Percentiles rank a stretch among this genome's conserved stretches.
Conservation (phyloP, 805 yeast genomes). For the Wickerhamomyces silvicola region DNA sequence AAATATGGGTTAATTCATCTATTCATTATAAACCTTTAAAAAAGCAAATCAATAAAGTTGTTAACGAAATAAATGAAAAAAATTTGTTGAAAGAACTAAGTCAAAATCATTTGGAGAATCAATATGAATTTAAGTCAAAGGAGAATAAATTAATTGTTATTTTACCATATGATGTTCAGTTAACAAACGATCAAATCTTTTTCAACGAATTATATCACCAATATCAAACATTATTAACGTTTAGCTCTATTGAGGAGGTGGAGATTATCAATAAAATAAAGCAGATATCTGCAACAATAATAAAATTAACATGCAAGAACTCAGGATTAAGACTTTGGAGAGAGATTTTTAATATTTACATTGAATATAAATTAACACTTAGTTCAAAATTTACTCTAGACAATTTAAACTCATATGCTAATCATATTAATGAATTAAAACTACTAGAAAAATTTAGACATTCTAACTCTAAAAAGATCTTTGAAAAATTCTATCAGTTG, state of each 20-base stretch:
- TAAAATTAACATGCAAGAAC: slow-evolving; percentile 13
- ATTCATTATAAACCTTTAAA: slow-evolving; percentile 68
- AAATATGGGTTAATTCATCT: slow-evolving; percentile 61
- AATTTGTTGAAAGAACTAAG: slow-evolving; percentile 5
- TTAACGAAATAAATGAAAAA: slow-evolving; percentile 46
- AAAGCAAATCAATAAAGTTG: slow-evolving; percentile 60
- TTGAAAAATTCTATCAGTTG: slow-evolving; percentile 42
- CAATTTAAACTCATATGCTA: slow-evolving; percentile 39
- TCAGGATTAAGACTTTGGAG: slow-evolving; percentile 53
- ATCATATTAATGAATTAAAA: slow-evolving; percentile 34
- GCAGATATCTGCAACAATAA: slow-evolving; percentile 27
- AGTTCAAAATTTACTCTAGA: slow-evolving; percentile 37
- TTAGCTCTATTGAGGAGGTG: slow-evolving; percentile 45
- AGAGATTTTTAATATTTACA: slow-evolving; percentile 54
- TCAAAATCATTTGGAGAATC: slow-evolving; percentile 6
- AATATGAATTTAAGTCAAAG: slow-evolving; percentile 5
- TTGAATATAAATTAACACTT: slow-evolving; percentile 62
- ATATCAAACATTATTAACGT: slow-evolving; percentile 21
- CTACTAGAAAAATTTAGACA: slow-evolving; percentile 31
- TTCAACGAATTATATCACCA: slow-evolving; percentile 16
- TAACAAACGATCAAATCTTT: slow-evolving; percentile 8
- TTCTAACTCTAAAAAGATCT: slow-evolving; percentile 39
- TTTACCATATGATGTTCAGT: too few species aligned
- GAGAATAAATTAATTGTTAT: slow-evolving; percentile 6
- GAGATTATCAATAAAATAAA: slow-evolving; percentile 6